phyloP scores from a whole-genome alignment of 139 green algal genomes.

The Micractinium sp. region DNA sequence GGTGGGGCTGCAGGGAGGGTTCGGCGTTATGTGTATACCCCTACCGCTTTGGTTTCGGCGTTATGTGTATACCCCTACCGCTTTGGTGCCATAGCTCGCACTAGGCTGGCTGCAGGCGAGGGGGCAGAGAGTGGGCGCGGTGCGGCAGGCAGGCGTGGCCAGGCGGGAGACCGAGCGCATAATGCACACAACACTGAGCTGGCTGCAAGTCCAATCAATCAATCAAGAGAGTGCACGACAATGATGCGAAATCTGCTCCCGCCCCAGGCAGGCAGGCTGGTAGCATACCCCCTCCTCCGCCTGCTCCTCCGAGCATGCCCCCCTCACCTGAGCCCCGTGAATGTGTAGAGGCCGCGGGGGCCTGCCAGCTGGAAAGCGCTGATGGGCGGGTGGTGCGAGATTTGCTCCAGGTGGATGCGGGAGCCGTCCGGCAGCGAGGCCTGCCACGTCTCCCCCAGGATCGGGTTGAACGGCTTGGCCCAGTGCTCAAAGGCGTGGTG shows the following conservation, averaged over 20 bases:
- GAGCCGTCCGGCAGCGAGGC: constrained; percentile 63
- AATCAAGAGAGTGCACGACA: neutral
- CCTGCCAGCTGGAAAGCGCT: constrained; percentile 80
- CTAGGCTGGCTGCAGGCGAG: constrained; percentile 65
- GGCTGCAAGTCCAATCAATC: neutral
- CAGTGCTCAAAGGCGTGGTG: constrained; percentile 64
- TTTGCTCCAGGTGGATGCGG: constrained; percentile 82
- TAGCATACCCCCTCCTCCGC: too few species aligned
- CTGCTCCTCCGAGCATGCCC: neutral
- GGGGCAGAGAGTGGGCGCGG: neutral
- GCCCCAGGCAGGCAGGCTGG: too few species aligned
- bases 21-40: too few species aligned
- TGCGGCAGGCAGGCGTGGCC: neutral
- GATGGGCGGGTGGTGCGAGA: constrained; percentile 79
- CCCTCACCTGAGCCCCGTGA: constrained; percentile 54
- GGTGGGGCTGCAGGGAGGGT: too few species aligned
- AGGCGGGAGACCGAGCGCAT: neutral
- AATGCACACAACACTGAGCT: neutral
- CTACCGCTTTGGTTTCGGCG: too few species aligned
- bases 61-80: too few species aligned
- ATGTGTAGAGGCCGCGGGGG: constrained; percentile 62
- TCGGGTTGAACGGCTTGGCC: constrained; percentile 91
- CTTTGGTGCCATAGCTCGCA: constrained; percentile 72
- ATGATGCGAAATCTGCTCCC: too few species aligned
- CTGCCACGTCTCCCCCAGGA: constrained; percentile 90